Conservation (phyloP, 2,329 filamentous ascomycete species). For the Chaetomiaceae sp. region DNA sequence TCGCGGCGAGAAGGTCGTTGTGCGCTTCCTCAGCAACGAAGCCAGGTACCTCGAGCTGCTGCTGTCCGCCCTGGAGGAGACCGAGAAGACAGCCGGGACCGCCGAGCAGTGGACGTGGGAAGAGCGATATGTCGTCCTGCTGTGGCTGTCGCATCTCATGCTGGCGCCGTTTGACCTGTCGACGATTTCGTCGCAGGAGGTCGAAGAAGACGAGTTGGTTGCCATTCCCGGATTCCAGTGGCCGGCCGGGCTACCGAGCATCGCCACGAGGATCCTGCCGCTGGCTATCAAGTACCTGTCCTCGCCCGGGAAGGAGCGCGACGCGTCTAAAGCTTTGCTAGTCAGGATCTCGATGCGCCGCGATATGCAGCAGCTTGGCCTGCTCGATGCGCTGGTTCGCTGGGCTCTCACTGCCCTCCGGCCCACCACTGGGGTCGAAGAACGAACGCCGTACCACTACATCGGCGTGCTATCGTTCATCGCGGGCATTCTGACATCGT, state of each 20-base stretch:
- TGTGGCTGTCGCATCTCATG: slow-evolving; percentile 81
- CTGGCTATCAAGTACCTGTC: slow-evolving; percentile 66
- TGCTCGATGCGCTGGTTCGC: slow-evolving; percentile 60
- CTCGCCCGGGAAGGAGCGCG: slow-evolving; percentile 77
- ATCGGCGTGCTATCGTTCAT: slow-evolving; percentile 77
- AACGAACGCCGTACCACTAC: slow-evolving; percentile 61
- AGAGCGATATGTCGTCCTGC: slow-evolving; percentile 76
- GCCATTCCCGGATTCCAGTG: slow-evolving; percentile 46
- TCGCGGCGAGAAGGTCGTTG: slow-evolving; percentile 85
- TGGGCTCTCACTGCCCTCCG: slow-evolving; percentile 64
- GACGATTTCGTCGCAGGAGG: slow-evolving; percentile 65
- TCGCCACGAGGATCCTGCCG: slow-evolving; percentile 64
- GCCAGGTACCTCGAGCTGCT: slow-evolving; percentile 77
- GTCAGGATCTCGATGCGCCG: slow-evolving; percentile 74
- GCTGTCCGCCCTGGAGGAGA: slow-evolving; percentile 64
- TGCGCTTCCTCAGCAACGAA: slow-evolving; percentile 86
- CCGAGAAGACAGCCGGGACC: slow-evolving; percentile 30
- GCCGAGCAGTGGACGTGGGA: slow-evolving; percentile 62
- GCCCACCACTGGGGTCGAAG: slow-evolving; percentile 33
- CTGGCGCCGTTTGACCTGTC: slow-evolving; percentile 85
- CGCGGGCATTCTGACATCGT: slow-evolving; percentile 62
- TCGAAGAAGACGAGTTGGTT: slow-evolving; percentile 40
- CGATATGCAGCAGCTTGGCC: slow-evolving; percentile 76
- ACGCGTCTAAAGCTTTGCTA: slow-evolving; percentile 77
- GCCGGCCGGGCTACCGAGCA: slow-evolving; percentile 56